phyloP scores from a whole-genome alignment of 169 alveolate species.

The Amoebophrya sp. region DNA sequence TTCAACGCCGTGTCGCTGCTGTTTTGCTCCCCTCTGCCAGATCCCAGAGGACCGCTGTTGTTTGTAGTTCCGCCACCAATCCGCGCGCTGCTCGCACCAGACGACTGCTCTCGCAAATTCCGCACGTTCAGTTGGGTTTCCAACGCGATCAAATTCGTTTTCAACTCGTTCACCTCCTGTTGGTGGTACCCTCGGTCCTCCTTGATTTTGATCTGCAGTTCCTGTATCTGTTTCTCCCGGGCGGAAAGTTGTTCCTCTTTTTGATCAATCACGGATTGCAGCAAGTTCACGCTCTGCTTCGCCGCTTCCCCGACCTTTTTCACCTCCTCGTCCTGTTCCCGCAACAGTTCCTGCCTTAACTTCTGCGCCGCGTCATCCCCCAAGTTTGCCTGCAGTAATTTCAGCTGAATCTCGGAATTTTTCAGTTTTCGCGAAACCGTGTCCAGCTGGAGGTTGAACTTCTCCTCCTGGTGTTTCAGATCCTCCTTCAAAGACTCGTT shows the following conservation, averaged over 20 bases:
- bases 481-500: not conserved
- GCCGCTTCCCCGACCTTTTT: not conserved
- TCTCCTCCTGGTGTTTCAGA: not conserved
- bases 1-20: not conserved
- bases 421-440: not conserved
- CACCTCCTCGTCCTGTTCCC: slow-evolving; percentile 19
- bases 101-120: too few relatives aligned
- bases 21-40: not conserved
- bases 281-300: not conserved
- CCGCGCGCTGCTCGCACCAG: not conserved
- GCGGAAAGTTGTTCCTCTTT: not conserved
- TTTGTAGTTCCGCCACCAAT: not conserved
- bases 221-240: not conserved
- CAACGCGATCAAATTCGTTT: not conserved
- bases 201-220: not conserved
- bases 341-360: not conserved
- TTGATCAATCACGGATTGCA: not conserved
- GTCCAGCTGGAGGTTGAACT: not conserved
- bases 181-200: slow-evolving; percentile 17
- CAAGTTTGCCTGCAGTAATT: not conserved
- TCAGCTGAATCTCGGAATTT: not conserved
- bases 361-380: not conserved
- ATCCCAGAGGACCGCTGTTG: too few relatives aligned
- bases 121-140: not conserved
- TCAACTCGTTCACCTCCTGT: not conserved